phyloP scores from a whole-genome alignment of 2,329 filamentous ascomycete species.

The Huntiella bhutanensis region DNA sequence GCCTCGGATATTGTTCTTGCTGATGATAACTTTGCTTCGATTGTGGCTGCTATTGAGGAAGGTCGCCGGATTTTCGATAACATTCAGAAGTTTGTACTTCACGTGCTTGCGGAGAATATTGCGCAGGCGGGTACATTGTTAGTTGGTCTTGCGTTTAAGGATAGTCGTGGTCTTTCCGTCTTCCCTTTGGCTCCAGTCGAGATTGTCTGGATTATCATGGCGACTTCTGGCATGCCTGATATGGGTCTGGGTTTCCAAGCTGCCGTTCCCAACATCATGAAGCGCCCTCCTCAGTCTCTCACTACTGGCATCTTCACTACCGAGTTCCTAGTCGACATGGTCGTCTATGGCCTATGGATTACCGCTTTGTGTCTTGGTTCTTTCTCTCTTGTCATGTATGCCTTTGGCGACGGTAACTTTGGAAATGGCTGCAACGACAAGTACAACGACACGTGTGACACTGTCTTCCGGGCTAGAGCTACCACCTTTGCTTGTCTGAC shows the following conservation, averaged over 20 bases:
- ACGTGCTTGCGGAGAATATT: slow-evolving; percentile 51
- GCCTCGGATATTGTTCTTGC: slow-evolving; percentile 50
- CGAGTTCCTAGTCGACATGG: slow-evolving; percentile 48
- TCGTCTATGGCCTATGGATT: slow-evolving; percentile 52
- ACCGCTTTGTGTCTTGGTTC: slow-evolving; percentile 41
- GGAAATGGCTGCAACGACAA: slow-evolving; percentile 40
- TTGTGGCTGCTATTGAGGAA: slow-evolving; percentile 52
- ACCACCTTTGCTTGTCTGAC: slow-evolving; percentile 58
- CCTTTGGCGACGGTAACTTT: slow-evolving; percentile 40
- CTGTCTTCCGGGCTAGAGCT: slow-evolving; percentile 51
- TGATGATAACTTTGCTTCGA: slow-evolving; percentile 57
- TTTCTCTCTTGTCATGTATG: slow-evolving; percentile 46
- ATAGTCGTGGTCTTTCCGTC: slow-evolving; percentile 42
- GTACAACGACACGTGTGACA: slow-evolving; percentile 35
- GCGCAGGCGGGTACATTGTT: slow-evolving; percentile 51
- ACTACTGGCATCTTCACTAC: slow-evolving; percentile 43
- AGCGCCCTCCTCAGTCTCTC: slow-evolving; percentile 45
- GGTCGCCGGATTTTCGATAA: slow-evolving; percentile 57
- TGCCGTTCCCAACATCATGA: slow-evolving; percentile 50
- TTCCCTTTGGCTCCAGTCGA: slow-evolving; percentile 59
- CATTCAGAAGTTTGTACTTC: slow-evolving; percentile 57
- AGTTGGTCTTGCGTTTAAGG: slow-evolving; percentile 55
- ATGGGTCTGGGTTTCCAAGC: slow-evolving; percentile 61
- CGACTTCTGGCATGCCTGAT: slow-evolving; percentile 55
- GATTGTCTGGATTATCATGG: slow-evolving; percentile 68